Evolutionary conservation across 208 protist genomes (phyloP), one percentile per base, ranked within the genome.

Genomic region (Leishmania aethiopica): DNA sequence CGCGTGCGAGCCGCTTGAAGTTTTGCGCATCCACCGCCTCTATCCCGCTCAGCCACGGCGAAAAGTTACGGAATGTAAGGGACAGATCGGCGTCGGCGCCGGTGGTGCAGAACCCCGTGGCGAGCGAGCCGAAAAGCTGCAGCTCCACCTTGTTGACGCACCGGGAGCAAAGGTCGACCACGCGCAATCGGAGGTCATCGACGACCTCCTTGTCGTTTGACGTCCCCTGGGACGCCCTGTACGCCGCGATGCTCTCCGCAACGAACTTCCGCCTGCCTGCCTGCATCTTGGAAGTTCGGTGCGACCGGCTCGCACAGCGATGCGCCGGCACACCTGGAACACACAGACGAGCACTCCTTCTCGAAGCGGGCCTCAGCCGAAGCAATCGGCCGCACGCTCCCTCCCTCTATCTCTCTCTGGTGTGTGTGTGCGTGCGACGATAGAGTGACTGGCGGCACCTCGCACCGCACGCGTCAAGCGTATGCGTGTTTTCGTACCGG

Each of bases 31-130:
- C 91, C 0, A 95, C 88, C 0, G 83, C 60, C 40, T 79, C 70
- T 5, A 98, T 72, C 28, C 95, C 95, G 7, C 90, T 84, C 64
- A 97, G 83, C 92, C 93, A 98, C 5, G 92, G 90, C 0, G 93
- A 98, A 74, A 96, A 98, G 77, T 96, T 97, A 60, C 93, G 92
- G 77, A 94, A 97, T 59, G 92, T 97, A 10, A 98, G 83, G 0
- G 95, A 98, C 66, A 98, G 74, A 81, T 98, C 95, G 0, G 90
- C 92, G 76, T 98, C 95, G 25, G 90, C 92, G 64, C 86, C 86
- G 1, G 91, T 86, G 75, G 92, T 93, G 78, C 92, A 95, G 82
- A 98, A 98, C 28, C 95, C 93, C 59, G 86, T 96, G 15, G 93
- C 92, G 42, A 95, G 92, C 1, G 95, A 98, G 17, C 95, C 95